A percentile compares a stretch with the other conserved stretches of the same genome.
These are phyloP conservation scores for Leptosphaerulina australis DNA, from an alignment of 2,329 filamentous ascomycete species.

Conservation along the genomic window DNA sequence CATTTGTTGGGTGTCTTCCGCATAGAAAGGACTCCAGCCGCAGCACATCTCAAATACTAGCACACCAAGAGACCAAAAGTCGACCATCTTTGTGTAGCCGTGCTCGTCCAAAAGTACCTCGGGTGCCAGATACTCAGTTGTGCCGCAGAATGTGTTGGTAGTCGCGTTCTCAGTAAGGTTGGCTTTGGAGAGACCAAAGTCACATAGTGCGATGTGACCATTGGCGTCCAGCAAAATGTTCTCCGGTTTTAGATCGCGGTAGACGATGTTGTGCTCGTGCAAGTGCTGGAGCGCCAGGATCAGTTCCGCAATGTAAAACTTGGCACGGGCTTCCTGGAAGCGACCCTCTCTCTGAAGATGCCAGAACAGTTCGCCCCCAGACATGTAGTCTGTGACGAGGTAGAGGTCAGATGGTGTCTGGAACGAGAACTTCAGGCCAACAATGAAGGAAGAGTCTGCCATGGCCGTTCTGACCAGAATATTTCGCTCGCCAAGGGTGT, in stretches of 20 bases:
- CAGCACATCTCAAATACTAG: constrained; percentile 99
- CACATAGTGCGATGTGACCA: constrained; percentile 95
- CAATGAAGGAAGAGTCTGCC: constrained; percentile 95
- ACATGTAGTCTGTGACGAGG: constrained; percentile 99
- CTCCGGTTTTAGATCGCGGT: constrained; percentile 95
- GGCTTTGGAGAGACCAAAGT: constrained; percentile 96
- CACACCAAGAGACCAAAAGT: constrained; percentile 98
- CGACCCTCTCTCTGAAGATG: constrained; percentile 96
- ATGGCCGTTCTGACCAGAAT: constrained; percentile 96
- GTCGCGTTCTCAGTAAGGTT: constrained; percentile 97
- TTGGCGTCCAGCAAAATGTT: constrained; percentile 97
- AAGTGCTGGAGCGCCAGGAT: constrained; percentile 94
- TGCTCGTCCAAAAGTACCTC: constrained; percentile 95
- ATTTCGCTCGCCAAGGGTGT: constrained; percentile 95
- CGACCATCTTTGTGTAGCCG: constrained; percentile 99
- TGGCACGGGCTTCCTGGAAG: constrained; percentile 91
- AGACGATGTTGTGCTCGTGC: constrained; percentile 96
- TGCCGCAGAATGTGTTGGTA: constrained; percentile 98
- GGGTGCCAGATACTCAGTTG: constrained; percentile 94
- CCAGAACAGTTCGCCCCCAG: constrained; percentile 97
- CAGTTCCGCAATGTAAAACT: constrained; percentile 98
- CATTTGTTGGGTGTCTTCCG: constrained; percentile 99
- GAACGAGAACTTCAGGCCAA: constrained; percentile 97
- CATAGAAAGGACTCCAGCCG: constrained; percentile 98
- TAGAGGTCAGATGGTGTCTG: constrained; percentile 97